Evolutionary conservation across 257 asterid species (phyloP), one percentile per base, ranked within the genome.

Genomic region (Salvia rosmarinus): DNA sequence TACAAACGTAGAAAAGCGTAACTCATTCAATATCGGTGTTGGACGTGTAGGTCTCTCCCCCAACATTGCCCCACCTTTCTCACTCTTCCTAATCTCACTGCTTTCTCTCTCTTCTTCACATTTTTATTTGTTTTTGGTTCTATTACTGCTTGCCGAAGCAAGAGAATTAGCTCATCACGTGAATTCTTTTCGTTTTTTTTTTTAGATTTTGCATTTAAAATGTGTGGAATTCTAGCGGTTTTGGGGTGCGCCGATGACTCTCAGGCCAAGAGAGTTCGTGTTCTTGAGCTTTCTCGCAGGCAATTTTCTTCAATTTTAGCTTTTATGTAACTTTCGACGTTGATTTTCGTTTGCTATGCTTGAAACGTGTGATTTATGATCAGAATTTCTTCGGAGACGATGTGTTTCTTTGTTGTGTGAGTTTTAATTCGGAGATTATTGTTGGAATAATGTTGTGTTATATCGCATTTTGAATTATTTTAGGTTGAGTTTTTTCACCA

Each of bases 231-330:
- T 51, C 77, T 94, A 37, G 98, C 98, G 11, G 93, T 91, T 75
- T 73, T 94, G 85, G 96, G 97, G 9, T 94, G 98, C 68, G 79
- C 96, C 1, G 96, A 90, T 74, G 96, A 86, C 46, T 89, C 92
- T 80, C 98, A 91, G 81, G 91, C 96, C 59, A 94, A 94, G 71
- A 84, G 98, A 79, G 85, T 91, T 75, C 96, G 97, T 70, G 98
- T 94, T 19, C 98, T 94, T 78, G 97, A 94, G 95, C 98, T 94
- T 67, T 94, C 98, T 51, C 97, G 97, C 87, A 86, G 98, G 97
- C 71, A 81, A 82, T 54, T 71, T 65, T 68, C 68, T 51, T 19
- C 57, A 1, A 4, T 19, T 21, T n/a, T 73, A 32, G 9, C 4
- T 19, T 54, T 19, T 30, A 0, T 21, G 13, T 12, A 13, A 2